A percentile compares a stretch with the other conserved stretches of the same genome.
These are phyloP conservation scores for Mayamaea pseudoterrestris DNA, from an alignment of 108 stramenopile species.

Conservation along the genomic window DNA sequence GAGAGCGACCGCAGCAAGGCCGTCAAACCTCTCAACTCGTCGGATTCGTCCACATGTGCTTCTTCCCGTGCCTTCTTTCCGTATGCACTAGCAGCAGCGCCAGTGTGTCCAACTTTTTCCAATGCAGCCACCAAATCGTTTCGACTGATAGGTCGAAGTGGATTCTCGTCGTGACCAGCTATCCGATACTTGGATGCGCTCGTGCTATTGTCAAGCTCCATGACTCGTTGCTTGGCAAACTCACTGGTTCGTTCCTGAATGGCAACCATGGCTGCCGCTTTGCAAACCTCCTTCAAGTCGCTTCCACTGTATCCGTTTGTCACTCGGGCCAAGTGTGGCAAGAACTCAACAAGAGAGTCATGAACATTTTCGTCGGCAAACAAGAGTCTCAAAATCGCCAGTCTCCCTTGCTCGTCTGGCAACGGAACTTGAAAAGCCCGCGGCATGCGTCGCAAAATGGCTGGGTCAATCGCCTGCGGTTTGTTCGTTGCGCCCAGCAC, in stretches of 20 bases:
- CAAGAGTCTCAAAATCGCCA: conserved; percentile 71
- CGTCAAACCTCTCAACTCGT: too few species aligned
- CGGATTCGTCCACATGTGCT: too few species aligned
- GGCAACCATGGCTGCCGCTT: conserved; percentile 83
- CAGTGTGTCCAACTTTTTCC: conserved; percentile 68
- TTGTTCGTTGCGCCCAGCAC: conserved; percentile 95
- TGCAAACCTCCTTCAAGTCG: conserved; percentile 91
- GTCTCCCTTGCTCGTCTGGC: conserved; percentile 49
- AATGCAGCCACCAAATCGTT: conserved; percentile 52
- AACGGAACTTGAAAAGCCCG: conserved; percentile 75
- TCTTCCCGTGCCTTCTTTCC: conserved; percentile 2
- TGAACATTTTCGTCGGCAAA: conserved; percentile 49
- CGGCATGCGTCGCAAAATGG: conserved; percentile 91
- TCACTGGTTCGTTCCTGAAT: conserved; percentile 70
- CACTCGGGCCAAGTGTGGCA: conserved; percentile 46
- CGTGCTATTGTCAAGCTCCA: conserved; percentile 9
- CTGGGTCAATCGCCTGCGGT: conserved; percentile 86
- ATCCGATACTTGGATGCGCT: conserved; percentile 2
- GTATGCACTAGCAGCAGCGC: conserved; percentile 55
- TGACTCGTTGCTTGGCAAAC: conserved; percentile 41
- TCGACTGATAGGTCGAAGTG: conserved; percentile 43
- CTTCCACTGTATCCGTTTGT: conserved; percentile 85
- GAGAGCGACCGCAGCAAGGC: too few species aligned
- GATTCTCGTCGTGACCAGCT: neutral
- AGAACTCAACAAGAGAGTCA: conserved; percentile 19